Percentiles rank a stretch among this genome's conserved stretches.
Evolutionary conservation across 2,329 filamentous ascomycete genomes (phyloP).

Genomic region (Volutella citrinella): DNA sequence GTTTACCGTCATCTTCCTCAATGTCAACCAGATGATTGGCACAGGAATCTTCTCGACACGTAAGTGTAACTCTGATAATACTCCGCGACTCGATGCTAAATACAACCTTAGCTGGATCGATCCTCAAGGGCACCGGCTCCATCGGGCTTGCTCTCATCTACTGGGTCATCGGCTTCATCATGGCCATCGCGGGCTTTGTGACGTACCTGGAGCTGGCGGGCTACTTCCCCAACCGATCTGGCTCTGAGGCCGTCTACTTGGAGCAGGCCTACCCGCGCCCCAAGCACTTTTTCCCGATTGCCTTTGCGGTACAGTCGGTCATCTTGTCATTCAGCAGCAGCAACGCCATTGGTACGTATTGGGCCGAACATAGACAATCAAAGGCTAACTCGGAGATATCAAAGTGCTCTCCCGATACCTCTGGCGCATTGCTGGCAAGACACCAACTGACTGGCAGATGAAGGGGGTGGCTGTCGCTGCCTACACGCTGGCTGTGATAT

Average conservation of each 20-base stretch:
- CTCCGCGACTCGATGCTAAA: too few relatives aligned
- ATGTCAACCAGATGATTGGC: constrained; percentile 61
- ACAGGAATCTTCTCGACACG: constrained; percentile 65
- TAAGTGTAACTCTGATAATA: constrained; percentile 31
- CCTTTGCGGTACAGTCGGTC: constrained; percentile 63
- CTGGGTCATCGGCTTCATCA: constrained; percentile 61
- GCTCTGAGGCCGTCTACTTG: constrained; percentile 64
- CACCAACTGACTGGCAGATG: constrained; percentile 57
- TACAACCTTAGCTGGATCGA: constrained; percentile 49
- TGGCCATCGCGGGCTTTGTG: constrained; percentile 51
- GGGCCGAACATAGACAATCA: too few relatives aligned
- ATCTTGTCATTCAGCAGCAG: constrained; percentile 63
- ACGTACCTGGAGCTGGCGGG: constrained; percentile 63
- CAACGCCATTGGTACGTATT: constrained; percentile 48
- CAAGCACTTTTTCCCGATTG: constrained; percentile 60
- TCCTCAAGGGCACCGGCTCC: constrained; percentile 59
- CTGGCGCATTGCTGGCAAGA: constrained; percentile 51
- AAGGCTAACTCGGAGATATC: too few relatives aligned
- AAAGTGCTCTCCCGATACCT: constrained; percentile 63
- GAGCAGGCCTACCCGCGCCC: constrained; percentile 66
- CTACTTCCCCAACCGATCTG: constrained; percentile 65
- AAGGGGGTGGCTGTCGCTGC: constrained; percentile 65
- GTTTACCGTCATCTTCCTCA: constrained; percentile 57
- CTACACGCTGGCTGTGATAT: constrained; percentile 56
- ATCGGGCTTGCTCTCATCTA: constrained; percentile 61